Evolutionary conservation across 2,329 filamentous ascomycete genomes (phyloP), one percentile per base, ranked within the genome.

Genomic region (Colletotrichum liriopes): DNA sequence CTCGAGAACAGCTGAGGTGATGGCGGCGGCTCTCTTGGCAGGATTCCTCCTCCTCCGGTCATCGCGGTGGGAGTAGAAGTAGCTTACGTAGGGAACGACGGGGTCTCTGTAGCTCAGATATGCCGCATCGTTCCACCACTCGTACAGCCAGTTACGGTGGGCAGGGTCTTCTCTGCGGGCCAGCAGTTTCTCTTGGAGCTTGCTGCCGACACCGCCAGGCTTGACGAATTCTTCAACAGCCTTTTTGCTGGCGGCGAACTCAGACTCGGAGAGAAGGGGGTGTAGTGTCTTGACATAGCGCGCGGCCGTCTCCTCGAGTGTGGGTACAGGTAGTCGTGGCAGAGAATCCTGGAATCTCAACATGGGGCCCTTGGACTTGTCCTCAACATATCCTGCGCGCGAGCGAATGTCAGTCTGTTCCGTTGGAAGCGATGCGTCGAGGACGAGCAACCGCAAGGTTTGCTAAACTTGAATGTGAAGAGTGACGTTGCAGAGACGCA

Each of bases 61-160:
- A 83, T 99, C 96, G 76, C 94, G 91, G 86, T 98, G 96, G 67
- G 95, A 98, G 87, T 99, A 99, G 86, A 99, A 99, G 89, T 99
- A 99, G 84, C 94, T 98, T 79, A 99, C 96, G 81, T 98, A 99
- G 73, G 96, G 96, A 23, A 98, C 94, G 58, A 99, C 94, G 14
- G 96, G 96, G 82, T 98, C 96, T 76, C 96, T 93, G 86, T 98
- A 98, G 75, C 86, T 89, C 75, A 99, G 91, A 84, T 99, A 99
- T 71, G 96, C 96, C 5, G 92, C 91, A 65, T 98, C 91, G 82
- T 99, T 98, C 96, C 96, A 99, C 96, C 96, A 99, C 77, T 99
- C 96, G 77, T 93, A 92, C 69, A 99, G 88, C 96, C 96, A 99
- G 85, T 98, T 99, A 86, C 93, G 94, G 81, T 89, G 85, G 74